Evolutionary conservation across 495 filamentous ascomycete species (phyloP).

Genomic region (Coniosporium apollinis): DNA sequence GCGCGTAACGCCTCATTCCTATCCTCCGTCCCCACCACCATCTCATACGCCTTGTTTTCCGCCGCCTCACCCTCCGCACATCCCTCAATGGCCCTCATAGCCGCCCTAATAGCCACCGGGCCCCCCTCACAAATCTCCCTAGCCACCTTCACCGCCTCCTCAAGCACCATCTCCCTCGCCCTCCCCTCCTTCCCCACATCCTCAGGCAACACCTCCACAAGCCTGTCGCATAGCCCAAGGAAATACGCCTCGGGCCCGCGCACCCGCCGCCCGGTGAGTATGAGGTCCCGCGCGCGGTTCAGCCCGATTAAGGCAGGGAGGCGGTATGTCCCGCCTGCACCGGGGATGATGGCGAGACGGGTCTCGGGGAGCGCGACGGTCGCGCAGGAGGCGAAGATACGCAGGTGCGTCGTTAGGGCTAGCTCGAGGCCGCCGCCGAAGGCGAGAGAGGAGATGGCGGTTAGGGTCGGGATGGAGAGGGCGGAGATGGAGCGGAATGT

Average conservation of each 20-base stretch:
- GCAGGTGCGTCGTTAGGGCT: constrained; percentile 68
- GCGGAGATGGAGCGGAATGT: constrained; percentile 50
- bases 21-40: constrained; percentile 69
- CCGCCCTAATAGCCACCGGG: constrained; percentile 60
- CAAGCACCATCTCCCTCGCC: constrained; percentile 42
- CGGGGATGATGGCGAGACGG: constrained; percentile 78
- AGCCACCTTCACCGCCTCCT: constrained; percentile 61
- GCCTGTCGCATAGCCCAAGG: constrained; percentile 64
- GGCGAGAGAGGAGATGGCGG: constrained; percentile 61
- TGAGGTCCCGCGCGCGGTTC: constrained; percentile 59
- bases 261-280: constrained; percentile 72
- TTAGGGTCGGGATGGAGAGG: constrained; percentile 78
- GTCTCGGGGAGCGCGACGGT: constrained; percentile 79
- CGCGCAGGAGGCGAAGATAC: constrained; percentile 59
- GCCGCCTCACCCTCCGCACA: constrained; percentile 42
- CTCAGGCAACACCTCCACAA: constrained; percentile 54
- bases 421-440: constrained; percentile 89
- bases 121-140: constrained; percentile 73
- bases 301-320: constrained; percentile 62
- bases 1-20: constrained; percentile 70
- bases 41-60: constrained; percentile 65
- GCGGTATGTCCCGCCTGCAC: constrained; percentile 82
- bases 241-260: constrained; percentile 65
- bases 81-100: constrained; percentile 47
- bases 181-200: constrained; percentile 21